Base-by-base conservation (phyloP, 352 stramenopile genomes). In the Saprolegnia parasitica region DNA sequence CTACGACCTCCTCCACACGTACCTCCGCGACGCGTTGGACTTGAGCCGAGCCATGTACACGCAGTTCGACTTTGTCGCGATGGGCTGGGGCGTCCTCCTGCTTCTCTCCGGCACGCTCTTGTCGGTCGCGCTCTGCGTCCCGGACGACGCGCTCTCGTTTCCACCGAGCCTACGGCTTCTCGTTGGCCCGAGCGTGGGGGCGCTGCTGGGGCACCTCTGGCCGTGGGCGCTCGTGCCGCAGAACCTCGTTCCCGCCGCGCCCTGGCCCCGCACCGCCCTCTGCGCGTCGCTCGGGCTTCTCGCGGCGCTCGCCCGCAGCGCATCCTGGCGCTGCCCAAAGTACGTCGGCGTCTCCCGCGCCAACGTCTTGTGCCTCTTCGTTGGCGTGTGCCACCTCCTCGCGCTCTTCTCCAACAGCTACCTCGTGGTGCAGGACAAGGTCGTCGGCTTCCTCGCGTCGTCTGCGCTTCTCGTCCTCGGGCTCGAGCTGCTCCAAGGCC, bases 371-470 rank as follows among this genome's bases (percentile, higher is more conserved):
- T 73, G 74, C 4, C 72, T 81, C 13, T 56, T 80, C 11, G 55
- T 87, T 5, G 75, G 90, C 23, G 61, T 92, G 15, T 65, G 92
- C 32, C 87, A 93, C 62, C 71, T 76, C 16, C 68, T 91, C 18
- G 78, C 79, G 13, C 73, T 93, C 26, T 75, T 93, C 21, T 94
- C 87, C 39, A 96, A 96, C 68, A 93, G 84, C 76, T 96, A 89
- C 71, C 89, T 96, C 32, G 81, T 93, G n/a, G 76, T 82, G 9
- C 86, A 96, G 58, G 66, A 76, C 62, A 77, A 76, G 29, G 83
- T 90, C 10, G 85, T 92, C 73, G 75, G 81, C 24, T 96, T 92
- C 55, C 64, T 96, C 47, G 79, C 76, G 23, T 73, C 37, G 32
- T 21, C 26, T 0, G 40, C 50, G 5, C 23, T 74, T 2, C 54